Conservation (phyloP, 2,329 filamentous ascomycete species). For the Aspergillus caelatus region DNA sequence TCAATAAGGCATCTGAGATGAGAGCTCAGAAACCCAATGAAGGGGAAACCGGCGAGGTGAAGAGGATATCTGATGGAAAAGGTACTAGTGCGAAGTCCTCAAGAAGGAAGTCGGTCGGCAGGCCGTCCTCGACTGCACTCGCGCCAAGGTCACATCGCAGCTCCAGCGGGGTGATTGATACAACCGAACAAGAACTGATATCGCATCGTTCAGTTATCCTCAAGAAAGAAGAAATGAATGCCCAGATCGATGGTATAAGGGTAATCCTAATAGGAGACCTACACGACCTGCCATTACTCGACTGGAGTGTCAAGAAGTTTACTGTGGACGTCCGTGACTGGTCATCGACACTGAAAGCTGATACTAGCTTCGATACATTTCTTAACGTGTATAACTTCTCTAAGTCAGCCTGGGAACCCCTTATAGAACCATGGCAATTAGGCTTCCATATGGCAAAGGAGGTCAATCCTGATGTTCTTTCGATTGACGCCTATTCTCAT, state of each 20-base stretch:
- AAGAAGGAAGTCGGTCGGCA: constrained; percentile 53
- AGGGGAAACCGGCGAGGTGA: constrained; percentile 56
- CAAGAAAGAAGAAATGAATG: constrained; percentile 78
- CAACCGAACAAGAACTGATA: constrained; percentile 39
- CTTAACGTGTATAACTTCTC: constrained; percentile 99
- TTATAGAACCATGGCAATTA: constrained; percentile 96
- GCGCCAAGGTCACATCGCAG: constrained; percentile 48
- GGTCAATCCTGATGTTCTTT: constrained; percentile 71
- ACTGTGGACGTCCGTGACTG: constrained; percentile 84
- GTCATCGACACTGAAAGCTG: constrained; percentile 83
- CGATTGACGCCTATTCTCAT: constrained; percentile 83
- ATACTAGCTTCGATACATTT: constrained; percentile 89
- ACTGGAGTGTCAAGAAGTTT: constrained; percentile 91
- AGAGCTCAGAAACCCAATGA: constrained; percentile 58
- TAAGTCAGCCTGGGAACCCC: constrained; percentile 96
- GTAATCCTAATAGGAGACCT: constrained; percentile 93
- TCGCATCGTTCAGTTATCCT: constrained; percentile 55
- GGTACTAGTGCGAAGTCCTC: constrained; percentile 38
- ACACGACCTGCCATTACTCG: constrained; percentile 92
- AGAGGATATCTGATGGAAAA: constrained; percentile 51
- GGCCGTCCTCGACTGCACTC: constrained; percentile 47
- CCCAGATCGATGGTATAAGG: constrained; percentile 83
- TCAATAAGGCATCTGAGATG: constrained; percentile 86
- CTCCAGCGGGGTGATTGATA: constrained; percentile 46
- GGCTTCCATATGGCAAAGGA: constrained; percentile 85